Evolutionary conservation across 1,139 yeast genomes (phyloP).

Genomic region (Sugiyamaella sp.): DNA sequence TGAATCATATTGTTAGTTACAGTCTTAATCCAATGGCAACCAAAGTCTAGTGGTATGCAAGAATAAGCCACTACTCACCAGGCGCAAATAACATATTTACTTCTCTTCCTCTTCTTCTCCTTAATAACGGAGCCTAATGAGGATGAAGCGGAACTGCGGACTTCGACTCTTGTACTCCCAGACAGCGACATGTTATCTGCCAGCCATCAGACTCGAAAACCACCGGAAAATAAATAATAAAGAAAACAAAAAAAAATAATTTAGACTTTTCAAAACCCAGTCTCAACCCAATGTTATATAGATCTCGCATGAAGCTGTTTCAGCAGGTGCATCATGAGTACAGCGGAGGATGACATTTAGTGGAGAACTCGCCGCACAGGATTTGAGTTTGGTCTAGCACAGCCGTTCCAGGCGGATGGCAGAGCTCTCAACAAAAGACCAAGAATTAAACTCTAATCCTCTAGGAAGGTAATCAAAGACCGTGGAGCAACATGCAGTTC

Average conservation of each 20-base stretch:
- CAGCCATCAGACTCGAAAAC: not conserved
- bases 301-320: not conserved
- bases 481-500: not conserved
- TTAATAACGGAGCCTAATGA: not conserved
- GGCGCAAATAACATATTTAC: slow-evolving; percentile 31
- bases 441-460: not conserved
- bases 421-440: not conserved
- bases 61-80: slow-evolving; percentile 24
- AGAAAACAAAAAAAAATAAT: not conserved
- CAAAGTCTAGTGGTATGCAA: not conserved
- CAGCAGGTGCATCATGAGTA: not conserved
- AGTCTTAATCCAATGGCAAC: not conserved
- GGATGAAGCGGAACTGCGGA: not conserved
- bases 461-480: not conserved
- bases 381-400: not conserved
- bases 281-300: not conserved
- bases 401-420: not conserved
- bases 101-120: slow-evolving; percentile 23
- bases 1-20: slow-evolving; percentile 6
- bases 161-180: not conserved
- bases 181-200: slow-evolving; percentile 4
- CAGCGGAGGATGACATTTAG: not conserved
- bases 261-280: not conserved
- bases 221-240: not conserved
- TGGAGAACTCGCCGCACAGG: not conserved